These are phyloP conservation scores for Metschnikowia cubensis DNA, from an alignment of 805 yeast genomes.

Conservation along the genomic window DNA sequence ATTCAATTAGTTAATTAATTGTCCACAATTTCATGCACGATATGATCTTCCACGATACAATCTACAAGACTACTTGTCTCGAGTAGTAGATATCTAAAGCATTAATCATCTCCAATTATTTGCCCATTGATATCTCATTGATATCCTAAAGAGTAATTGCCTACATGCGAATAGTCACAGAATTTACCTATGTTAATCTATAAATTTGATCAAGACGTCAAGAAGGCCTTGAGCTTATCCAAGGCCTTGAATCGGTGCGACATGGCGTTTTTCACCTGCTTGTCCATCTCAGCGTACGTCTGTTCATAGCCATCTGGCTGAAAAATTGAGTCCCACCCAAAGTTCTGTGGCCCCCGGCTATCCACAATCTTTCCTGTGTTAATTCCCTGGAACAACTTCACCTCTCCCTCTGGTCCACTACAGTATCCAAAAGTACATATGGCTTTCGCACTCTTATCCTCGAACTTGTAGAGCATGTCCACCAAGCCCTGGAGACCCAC, in stretches of 20 bases:
- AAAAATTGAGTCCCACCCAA: constrained; percentile 95
- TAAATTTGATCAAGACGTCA: constrained; percentile 18
- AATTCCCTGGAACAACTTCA: constrained; percentile 77
- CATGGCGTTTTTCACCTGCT: constrained; percentile 67
- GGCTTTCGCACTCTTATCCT: constrained; percentile 81
- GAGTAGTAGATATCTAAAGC: too few species aligned
- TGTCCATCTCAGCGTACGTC: constrained; percentile 84
- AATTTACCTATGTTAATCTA: background rate
- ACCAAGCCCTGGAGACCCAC: constrained; percentile 76
- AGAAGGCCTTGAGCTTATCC: constrained; percentile 58
- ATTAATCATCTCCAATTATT: too few species aligned
- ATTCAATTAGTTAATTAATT: constrained; percentile 22
- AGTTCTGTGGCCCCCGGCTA: constrained; percentile 68
- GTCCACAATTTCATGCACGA: too few species aligned
- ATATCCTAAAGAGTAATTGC: background rate
- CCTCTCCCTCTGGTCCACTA: constrained; percentile 71
- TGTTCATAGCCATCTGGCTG: constrained; percentile 71
- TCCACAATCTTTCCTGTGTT: constrained; percentile 78
- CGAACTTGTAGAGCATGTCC: constrained; percentile 74
- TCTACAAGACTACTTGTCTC: too few species aligned
- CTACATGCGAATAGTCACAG: background rate
- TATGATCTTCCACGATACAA: too few species aligned
- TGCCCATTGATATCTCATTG: background rate
- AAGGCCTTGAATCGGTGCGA: constrained; percentile 88
- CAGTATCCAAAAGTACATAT: constrained; percentile 91